Percentiles rank a stretch among this genome's conserved stretches.
phyloP scores from a whole-genome alignment of 2,329 filamentous ascomycete species.

The Microdochium nivale region DNA sequence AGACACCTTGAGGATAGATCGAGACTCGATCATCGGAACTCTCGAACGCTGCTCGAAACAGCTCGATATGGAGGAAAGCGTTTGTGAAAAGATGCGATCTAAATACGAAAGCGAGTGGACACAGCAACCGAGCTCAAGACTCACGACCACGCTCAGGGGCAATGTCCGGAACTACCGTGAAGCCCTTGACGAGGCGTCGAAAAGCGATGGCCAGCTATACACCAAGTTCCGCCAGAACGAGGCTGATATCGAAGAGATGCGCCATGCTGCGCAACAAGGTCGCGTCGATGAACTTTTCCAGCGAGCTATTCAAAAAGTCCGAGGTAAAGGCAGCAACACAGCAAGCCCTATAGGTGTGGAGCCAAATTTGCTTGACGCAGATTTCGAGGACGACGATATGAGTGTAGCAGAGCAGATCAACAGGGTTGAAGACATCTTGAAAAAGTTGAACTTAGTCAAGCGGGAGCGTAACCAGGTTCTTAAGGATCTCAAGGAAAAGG shows the following conservation, averaged over 20 bases:
- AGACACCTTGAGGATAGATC: slow-evolving; percentile 69
- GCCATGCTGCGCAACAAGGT: slow-evolving; percentile 74
- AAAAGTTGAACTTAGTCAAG: slow-evolving; percentile 88
- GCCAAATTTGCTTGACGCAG: slow-evolving; percentile 79
- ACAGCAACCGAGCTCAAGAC: slow-evolving; percentile 84
- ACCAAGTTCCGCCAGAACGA: slow-evolving; percentile 80
- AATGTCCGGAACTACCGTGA: slow-evolving; percentile 85
- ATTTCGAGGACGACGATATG: slow-evolving; percentile 71
- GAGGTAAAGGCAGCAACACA: slow-evolving; percentile 53
- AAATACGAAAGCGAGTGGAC: slow-evolving; percentile 97
- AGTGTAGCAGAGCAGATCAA: slow-evolving; percentile 86
- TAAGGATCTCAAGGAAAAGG: slow-evolving; percentile 97
- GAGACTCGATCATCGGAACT: slow-evolving; percentile 61
- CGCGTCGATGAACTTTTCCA: slow-evolving; percentile 87
- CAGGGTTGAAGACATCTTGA: slow-evolving; percentile 80
- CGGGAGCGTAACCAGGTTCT: slow-evolving; percentile 83
- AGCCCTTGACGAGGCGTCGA: slow-evolving; percentile 80
- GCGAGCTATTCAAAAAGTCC: slow-evolving; percentile 71
- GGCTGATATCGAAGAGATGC: slow-evolving; percentile 90
- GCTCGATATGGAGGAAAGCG: slow-evolving; percentile 92
- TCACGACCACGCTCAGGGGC: slow-evolving; percentile 78
- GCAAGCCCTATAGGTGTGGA: slow-evolving; percentile 55
- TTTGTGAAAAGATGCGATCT: slow-evolving; percentile 98
- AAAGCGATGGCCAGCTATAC: slow-evolving; percentile 77
- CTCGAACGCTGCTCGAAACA: slow-evolving; percentile 79